Conservation (phyloP, 1,139 yeast genomes). For the Geotrichum phurueaensis region DNA sequence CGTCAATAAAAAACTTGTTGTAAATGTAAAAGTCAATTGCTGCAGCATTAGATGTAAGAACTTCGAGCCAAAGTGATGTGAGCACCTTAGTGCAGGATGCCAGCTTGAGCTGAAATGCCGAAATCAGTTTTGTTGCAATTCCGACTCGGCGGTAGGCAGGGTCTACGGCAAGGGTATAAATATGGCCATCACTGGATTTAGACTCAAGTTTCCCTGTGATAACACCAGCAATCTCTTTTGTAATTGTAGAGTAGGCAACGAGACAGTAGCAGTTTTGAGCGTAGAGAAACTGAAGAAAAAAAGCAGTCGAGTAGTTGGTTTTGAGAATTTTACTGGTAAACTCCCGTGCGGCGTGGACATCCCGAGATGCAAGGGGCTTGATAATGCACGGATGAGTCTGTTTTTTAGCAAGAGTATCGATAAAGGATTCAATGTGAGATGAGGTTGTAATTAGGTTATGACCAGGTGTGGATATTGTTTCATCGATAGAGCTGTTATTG, state of each 20-base stretch:
- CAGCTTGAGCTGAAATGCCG: slow-evolving; percentile 14
- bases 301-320: slow-evolving; percentile 19
- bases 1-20: slow-evolving; percentile 15
- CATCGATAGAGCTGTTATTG: background rate
- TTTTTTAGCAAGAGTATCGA: background rate
- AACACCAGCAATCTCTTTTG: slow-evolving; percentile 19
- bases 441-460: background rate
- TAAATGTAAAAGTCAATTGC: slow-evolving; percentile 20
- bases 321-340: slow-evolving; percentile 20
- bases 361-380: background rate
- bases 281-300: slow-evolving; percentile 25
- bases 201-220: slow-evolving; percentile 22
- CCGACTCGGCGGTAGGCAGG: slow-evolving; percentile 22
- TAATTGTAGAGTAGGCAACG: slow-evolving; percentile 13
- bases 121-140: slow-evolving; percentile 20
- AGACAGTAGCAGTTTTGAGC: slow-evolving; percentile 19
- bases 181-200: slow-evolving; percentile 15
- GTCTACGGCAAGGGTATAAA: slow-evolving; percentile 22
- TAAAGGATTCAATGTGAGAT: background rate
- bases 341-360: background rate
- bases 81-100: slow-evolving; percentile 11
- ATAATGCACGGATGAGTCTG: background rate
- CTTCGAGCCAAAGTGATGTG: slow-evolving; percentile 18
- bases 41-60: slow-evolving; percentile 10
- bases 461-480: background rate